Conservation (phyloP, 768 basidiomycete species). For the Neoboletus magnificus region DNA sequence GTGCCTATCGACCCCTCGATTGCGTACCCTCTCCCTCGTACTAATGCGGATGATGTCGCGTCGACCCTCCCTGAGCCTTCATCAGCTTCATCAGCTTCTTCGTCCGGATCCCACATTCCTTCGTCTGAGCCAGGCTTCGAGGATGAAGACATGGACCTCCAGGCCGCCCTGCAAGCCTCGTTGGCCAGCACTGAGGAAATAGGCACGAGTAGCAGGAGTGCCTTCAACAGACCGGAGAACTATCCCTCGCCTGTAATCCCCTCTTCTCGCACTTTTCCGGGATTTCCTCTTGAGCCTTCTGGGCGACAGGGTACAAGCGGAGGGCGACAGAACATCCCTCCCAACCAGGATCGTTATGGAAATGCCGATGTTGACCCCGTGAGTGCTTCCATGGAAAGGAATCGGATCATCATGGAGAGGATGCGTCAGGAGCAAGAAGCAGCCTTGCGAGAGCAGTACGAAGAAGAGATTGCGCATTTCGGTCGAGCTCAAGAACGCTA, state of each 20-base stretch:
- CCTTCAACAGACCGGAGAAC: conserved; percentile 8
- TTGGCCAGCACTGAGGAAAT: conserved; percentile 36
- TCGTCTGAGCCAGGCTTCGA: conserved; percentile 45
- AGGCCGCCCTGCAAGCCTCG: conserved; percentile 84
- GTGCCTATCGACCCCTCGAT: conserved; percentile 55
- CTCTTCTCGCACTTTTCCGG: conserved; percentile 27
- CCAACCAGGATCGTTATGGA: conserved; percentile 30
- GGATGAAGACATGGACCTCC: conserved; percentile 85
- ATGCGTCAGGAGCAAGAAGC: conserved; percentile 66
- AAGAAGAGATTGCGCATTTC: conserved; percentile 35
- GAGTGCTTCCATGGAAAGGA: conserved; percentile 64
- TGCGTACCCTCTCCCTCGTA: conserved; percentile 53
- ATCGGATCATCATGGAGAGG: conserved; percentile 54
- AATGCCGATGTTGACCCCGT: conserved; percentile 49
- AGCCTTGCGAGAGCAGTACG: conserved; percentile 60
- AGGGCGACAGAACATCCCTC: conserved; percentile 20
- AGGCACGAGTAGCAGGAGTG: conserved; percentile 3
- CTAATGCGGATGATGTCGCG: conserved; percentile 70
- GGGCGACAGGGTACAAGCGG: conserved; percentile 15
- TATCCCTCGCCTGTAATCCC: conserved; percentile 25
- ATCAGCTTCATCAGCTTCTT: conserved; percentile 27
- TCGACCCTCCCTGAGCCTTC: conserved; percentile 56
- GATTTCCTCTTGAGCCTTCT: conserved; percentile 17
- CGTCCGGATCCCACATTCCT: conserved; percentile 4
- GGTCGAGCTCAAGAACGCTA: conserved; percentile 10